These are phyloP conservation scores for Hordeum marinum DNA, from an alignment of 176 grass and related monocot genomes.

Conservation along the genomic window DNA sequence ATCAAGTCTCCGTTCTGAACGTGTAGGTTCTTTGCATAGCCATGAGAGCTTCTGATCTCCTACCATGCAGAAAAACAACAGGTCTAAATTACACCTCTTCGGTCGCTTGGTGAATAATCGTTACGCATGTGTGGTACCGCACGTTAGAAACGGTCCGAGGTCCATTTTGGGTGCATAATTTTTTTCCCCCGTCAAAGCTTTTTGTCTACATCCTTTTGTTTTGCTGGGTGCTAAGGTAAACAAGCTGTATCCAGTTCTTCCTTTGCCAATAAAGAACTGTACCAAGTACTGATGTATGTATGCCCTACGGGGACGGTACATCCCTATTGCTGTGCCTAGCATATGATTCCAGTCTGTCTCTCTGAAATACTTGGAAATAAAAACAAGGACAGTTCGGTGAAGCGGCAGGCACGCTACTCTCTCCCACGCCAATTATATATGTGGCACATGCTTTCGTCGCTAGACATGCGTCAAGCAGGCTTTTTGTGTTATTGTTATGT, in stretches of 20 bases:
- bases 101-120: slow-evolving; percentile 33
- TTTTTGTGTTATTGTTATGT: background rate
- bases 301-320: background rate
- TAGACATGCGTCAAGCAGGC: background rate
- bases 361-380: background rate
- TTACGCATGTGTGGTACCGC: slow-evolving; percentile 7
- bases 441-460: background rate
- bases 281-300: background rate
- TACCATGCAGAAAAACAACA: slow-evolving; percentile 7
- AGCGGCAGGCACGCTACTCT: background rate
- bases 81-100: slow-evolving; percentile 1
- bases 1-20: slow-evolving; percentile 33
- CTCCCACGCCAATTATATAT: background rate
- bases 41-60: slow-evolving; percentile 9
- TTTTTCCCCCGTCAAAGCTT: background rate
- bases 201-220: background rate
- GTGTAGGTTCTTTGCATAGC: slow-evolving; percentile 22
- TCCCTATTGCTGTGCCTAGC: background rate
- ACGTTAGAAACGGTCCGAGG: slow-evolving; percentile 10
- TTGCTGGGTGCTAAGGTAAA: background rate
- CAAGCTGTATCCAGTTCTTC: background rate
- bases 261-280: background rate
- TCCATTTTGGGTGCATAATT: background rate
- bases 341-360: slow-evolving; percentile 2
- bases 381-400: background rate